Conservation (phyloP, 2,329 filamentous ascomycete species). For the Trichoderma sp. region DNA sequence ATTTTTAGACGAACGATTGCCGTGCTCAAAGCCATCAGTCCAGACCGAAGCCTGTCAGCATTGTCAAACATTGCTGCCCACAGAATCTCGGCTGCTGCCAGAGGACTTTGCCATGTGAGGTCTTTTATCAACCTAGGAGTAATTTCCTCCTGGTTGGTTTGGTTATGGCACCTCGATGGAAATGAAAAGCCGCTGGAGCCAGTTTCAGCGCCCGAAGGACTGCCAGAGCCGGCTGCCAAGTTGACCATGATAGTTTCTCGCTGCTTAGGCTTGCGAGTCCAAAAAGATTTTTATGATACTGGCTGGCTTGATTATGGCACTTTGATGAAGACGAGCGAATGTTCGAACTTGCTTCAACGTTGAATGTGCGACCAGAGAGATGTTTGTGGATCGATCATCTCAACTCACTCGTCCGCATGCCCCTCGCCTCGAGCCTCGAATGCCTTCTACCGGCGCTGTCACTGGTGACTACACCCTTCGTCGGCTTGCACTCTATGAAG, state of each 20-base stretch:
- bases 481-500: not conserved
- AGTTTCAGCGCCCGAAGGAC: not conserved
- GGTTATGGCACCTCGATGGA: not conserved
- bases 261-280: not conserved
- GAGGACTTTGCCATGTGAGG: constrained; percentile 68
- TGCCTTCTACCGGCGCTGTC: not conserved
- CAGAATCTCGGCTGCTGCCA: constrained; percentile 56
- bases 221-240: not conserved
- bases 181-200: not conserved
- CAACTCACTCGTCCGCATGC: not conserved
- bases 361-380: not conserved
- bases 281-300: not conserved
- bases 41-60: constrained; percentile 47
- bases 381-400: not conserved
- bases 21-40: constrained; percentile 39
- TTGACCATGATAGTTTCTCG: not conserved
- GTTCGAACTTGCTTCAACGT: not conserved
- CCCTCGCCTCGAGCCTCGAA: not conserved
- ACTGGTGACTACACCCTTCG: not conserved
- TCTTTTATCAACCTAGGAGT: not conserved
- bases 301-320: not conserved
- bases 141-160: not conserved
- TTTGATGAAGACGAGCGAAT: not conserved
- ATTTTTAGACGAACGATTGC: constrained; percentile 41
- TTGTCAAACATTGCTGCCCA: constrained; percentile 38